Percentiles rank a stretch among this genome's conserved stretches.
These are phyloP conservation scores for Dentipellis fragilis DNA, from an alignment of 768 basidiomycete genomes.

Conservation along the genomic window DNA sequence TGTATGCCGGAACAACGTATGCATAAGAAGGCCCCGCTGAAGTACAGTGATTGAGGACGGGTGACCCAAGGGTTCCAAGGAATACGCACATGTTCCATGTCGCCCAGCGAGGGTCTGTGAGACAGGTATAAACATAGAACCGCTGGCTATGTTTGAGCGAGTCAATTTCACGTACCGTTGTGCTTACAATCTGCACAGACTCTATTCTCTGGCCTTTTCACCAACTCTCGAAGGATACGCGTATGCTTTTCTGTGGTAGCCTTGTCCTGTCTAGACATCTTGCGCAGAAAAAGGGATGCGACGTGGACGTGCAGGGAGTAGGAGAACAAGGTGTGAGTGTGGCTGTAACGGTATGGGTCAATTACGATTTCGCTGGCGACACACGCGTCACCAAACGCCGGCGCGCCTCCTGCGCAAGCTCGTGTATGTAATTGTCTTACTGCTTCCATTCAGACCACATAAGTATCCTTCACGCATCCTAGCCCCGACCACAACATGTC, in stretches of 20 bases:
- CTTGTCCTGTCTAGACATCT: slow-evolving; percentile 61
- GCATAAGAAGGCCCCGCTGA: slow-evolving; percentile 86
- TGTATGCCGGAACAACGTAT: slow-evolving; percentile 97
- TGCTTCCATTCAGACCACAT: too few relatives aligned
- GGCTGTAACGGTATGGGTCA: too few relatives aligned
- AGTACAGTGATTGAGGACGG: slow-evolving; percentile 1
- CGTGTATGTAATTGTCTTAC: too few relatives aligned
- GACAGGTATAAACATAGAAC: slow-evolving; percentile 1
- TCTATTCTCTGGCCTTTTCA: slow-evolving; percentile 88
- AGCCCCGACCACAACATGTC: slow-evolving; percentile 15
- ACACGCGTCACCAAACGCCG: neutral
- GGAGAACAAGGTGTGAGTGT: too few relatives aligned
- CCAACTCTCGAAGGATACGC: slow-evolving; percentile 71
- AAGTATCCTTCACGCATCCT: too few relatives aligned
- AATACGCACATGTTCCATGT: slow-evolving; percentile 85
- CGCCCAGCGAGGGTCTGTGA: slow-evolving; percentile 90
- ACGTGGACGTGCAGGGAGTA: too few relatives aligned
- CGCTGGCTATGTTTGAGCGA: neutral
- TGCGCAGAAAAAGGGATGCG: slow-evolving; percentile 3
- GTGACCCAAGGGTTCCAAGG: neutral
- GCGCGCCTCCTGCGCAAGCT: slow-evolving; percentile 6
- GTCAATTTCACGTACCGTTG: slow-evolving; percentile 54
- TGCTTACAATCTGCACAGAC: slow-evolving; percentile 94
- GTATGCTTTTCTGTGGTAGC: slow-evolving; percentile 75
- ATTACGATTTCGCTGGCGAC: neutral